phyloP scores from a whole-genome alignment of 2,329 filamentous ascomycete genomes.

The Myotisia sp. region DNA sequence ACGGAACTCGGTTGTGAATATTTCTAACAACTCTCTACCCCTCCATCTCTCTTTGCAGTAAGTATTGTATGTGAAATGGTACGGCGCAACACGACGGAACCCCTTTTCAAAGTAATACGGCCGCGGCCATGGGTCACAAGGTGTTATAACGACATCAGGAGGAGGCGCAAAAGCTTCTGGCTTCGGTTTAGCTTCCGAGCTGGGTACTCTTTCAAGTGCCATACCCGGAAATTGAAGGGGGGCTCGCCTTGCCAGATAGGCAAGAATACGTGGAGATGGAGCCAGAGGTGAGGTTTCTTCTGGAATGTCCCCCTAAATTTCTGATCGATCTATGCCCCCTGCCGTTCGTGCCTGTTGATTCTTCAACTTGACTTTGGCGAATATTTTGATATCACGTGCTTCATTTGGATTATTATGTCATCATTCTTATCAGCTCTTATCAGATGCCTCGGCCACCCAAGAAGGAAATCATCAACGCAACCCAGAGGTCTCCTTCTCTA shows the following conservation, averaged over 20 bases:
- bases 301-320: background rate
- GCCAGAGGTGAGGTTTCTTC: constrained; percentile 16
- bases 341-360: no score
- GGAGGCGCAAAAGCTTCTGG: constrained; percentile 17
- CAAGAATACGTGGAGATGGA: constrained; percentile 26
- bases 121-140: constrained; percentile 40
- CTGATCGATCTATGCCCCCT: background rate
- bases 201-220: constrained; percentile 24
- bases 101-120: constrained; percentile 78
- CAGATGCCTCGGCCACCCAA: no score
- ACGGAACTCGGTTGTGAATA: constrained; percentile 84
- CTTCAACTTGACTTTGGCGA: background rate
- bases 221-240: constrained; percentile 23
- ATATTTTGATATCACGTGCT: background rate
- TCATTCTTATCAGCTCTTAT: no score
- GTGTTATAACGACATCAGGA: constrained; percentile 20
- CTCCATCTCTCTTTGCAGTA: constrained; percentile 91
- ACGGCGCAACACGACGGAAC: constrained; percentile 68
- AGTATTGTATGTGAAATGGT: constrained; percentile 90
- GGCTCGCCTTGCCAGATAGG: constrained; percentile 26
- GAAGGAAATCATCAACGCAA: no score
- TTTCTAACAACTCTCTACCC: constrained; percentile 62
- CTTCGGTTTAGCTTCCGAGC: constrained; percentile 13
- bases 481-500: no score
- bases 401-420: no score